Conservation (phyloP, 2,329 filamentous ascomycete species). For the Chaetomiaceae sp. region DNA sequence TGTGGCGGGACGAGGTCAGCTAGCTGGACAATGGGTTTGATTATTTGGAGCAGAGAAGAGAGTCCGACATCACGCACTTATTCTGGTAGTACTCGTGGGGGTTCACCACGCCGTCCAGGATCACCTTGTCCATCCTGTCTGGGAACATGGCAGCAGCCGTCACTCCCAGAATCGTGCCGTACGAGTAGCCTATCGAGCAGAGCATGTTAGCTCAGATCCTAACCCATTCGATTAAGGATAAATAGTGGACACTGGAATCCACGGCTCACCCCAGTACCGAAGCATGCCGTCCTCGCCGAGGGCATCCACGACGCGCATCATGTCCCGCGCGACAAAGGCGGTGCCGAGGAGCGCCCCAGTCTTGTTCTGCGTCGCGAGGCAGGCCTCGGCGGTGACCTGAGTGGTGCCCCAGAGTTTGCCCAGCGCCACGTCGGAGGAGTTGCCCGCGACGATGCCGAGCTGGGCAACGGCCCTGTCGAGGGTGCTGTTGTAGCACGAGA, state of each 20-base stretch:
- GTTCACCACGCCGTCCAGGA: conserved; percentile 32
- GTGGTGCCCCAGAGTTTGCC: conserved; percentile 21
- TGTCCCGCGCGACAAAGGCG: conserved; percentile 40
- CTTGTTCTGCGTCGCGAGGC: conserved; percentile 21
- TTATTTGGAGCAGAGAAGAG: too few relatives aligned
- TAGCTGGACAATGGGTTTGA: too few relatives aligned
- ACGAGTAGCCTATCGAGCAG: conserved; percentile 32
- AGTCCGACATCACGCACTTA: too few relatives aligned
- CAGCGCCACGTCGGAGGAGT: conserved; percentile 15
- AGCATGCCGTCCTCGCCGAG: conserved; percentile 38
- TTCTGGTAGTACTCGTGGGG: conserved; percentile 18
- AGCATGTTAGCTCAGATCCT: too few relatives aligned
- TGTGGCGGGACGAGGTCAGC: neutral
- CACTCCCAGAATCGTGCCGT: conserved; percentile 36
- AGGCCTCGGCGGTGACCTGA: conserved; percentile 23
- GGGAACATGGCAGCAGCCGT: conserved; percentile 39
- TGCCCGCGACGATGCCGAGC: neutral
- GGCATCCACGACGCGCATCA: conserved; percentile 41
- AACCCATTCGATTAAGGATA: too few relatives aligned
- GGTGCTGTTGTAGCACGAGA: conserved; percentile 13
- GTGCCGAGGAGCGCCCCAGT: conserved; percentile 38
- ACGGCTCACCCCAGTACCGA: conserved; percentile 34
- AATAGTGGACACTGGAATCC: too few relatives aligned
- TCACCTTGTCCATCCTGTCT: conserved; percentile 30
- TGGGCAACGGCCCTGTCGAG: conserved; percentile 4